phyloP scores from a whole-genome alignment of 495 filamentous ascomycete genomes.

The Aspergillus egyptiacus region DNA sequence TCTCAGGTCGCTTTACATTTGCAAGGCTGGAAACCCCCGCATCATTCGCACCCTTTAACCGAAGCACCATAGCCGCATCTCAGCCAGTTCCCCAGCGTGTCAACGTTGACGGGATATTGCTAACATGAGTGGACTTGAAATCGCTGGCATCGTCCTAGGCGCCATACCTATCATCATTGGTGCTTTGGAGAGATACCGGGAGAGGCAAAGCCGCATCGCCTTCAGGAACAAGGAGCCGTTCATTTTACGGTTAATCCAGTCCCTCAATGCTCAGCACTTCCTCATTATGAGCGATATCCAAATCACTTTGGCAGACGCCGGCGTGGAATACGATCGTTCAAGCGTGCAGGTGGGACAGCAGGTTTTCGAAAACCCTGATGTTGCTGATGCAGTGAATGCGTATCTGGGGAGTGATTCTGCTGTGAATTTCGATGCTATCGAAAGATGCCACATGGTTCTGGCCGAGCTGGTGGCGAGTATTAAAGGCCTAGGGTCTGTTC shows the following conservation, averaged over 20 bases:
- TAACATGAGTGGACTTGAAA: background rate
- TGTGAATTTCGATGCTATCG: background rate
- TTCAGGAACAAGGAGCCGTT: slow-evolving; percentile 3
- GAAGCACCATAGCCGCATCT: background rate
- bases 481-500: background rate
- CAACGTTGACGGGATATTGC: background rate
- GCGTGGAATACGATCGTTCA: background rate
- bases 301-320: background rate
- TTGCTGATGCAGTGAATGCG: slow-evolving; percentile 1
- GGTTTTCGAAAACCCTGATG: background rate
- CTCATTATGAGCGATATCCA: background rate
- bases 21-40: background rate
- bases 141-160: background rate
- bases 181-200: background rate
- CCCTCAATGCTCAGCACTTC: slow-evolving; percentile 5
- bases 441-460: background rate
- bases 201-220: background rate
- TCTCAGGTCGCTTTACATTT: too few species aligned
- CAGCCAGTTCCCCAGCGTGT: background rate
- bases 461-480: background rate
- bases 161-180: background rate
- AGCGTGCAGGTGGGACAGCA: background rate
- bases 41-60: too few species aligned
- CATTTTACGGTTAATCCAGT: slow-evolving; percentile 4
- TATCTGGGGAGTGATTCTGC: slow-evolving; percentile 3